phyloP scores from a whole-genome alignment of 2,329 filamentous ascomycete species.

The Verticillium dahliae region DNA sequence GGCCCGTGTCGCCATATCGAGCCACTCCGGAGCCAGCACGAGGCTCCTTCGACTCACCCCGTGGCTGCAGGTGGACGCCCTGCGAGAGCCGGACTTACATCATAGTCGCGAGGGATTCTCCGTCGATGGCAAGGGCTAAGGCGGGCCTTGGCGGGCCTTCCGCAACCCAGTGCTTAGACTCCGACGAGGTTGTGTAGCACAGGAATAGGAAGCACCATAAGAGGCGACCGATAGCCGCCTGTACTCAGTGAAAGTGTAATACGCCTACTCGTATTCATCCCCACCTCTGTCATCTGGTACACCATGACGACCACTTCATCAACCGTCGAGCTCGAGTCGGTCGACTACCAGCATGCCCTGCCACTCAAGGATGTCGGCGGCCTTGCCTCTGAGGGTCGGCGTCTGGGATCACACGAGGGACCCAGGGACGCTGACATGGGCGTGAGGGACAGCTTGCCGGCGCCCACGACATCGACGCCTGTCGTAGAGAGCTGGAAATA shows the following conservation, averaged over 20 bases:
- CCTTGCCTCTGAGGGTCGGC: conserved; percentile 6
- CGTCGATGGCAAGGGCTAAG: neutral
- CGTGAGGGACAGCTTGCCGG: conserved; percentile 4
- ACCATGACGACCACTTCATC: conserved; percentile 2
- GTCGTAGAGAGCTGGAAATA: conserved; percentile 39
- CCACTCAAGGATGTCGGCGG: conserved; percentile 1
- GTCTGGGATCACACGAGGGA: conserved; percentile 2
- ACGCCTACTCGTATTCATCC: neutral
- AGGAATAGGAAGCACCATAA: neutral
- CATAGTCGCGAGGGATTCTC: neutral
- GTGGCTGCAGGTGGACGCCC: neutral
- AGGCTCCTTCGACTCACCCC: neutral
- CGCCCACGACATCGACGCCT: conserved; percentile 2
- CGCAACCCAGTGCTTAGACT: neutral
- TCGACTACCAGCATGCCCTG: neutral
- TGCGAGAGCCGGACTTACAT: neutral
- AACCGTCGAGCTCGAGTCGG: conserved; percentile 3
- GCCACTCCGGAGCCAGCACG: neutral
- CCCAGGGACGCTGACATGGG: neutral
- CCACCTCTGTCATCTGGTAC: neutral
- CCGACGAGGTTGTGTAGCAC: neutral
- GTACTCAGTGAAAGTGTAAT: neutral
- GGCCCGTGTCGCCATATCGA: neutral
- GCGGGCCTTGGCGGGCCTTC: neutral
- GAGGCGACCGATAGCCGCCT: neutral